Conservation (phyloP, 208 protist species). For the Novymonas esmeraldas region DNA sequence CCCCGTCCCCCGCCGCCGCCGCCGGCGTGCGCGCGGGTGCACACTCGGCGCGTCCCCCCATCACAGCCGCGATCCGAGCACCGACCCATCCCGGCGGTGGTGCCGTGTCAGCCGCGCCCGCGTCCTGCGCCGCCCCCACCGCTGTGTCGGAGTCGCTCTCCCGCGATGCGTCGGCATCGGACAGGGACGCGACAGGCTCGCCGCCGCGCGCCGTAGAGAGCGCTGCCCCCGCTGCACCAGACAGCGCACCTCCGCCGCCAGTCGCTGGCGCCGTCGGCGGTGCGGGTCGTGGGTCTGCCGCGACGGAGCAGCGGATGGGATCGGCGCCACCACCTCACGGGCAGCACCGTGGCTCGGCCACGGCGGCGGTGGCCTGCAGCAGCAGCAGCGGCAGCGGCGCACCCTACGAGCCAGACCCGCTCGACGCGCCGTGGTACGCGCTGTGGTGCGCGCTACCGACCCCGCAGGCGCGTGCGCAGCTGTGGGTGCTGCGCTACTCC, state of each 20-base stretch:
- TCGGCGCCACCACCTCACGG: not conserved
- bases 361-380: not conserved
- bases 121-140: too few species aligned
- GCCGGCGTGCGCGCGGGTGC: not conserved
- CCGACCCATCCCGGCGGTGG: not conserved
- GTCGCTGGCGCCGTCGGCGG: not conserved
- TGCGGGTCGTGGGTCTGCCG: not conserved
- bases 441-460: constrained; percentile 27
- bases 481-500: constrained; percentile 56
- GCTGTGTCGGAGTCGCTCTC: too few species aligned
- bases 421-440: constrained; percentile 31
- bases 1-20: not conserved
- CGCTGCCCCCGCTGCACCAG: too few species aligned
- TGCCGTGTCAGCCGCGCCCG: not conserved
- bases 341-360: not conserved
- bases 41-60: not conserved
- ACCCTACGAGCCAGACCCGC: constrained; percentile 13
- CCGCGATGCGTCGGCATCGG: too few species aligned
- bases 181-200: too few species aligned
- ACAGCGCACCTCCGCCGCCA: too few species aligned
- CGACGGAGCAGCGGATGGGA: not conserved
- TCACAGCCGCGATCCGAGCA: constrained; percentile 2
- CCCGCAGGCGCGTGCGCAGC: constrained; percentile 41
- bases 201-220: too few species aligned
- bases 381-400: too few species aligned